Conservation (phyloP, 1,139 yeast genomes). For the Tardiomyces blankii region DNA sequence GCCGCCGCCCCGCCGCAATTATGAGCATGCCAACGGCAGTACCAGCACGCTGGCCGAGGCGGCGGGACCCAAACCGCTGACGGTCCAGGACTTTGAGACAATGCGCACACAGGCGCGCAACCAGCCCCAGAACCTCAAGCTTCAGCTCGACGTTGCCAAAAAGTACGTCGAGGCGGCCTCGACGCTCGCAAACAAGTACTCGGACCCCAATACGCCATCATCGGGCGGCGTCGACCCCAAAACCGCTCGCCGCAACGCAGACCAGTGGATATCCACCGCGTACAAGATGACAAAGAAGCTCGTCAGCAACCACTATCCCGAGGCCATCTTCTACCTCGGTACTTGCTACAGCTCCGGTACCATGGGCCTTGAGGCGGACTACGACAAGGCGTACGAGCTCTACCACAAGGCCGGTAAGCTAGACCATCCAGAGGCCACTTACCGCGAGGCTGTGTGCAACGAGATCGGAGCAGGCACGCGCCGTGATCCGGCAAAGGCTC, state of each 20-base stretch:
- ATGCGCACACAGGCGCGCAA: constrained; percentile 19
- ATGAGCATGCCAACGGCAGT: background rate
- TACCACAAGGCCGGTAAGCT: constrained; percentile 47
- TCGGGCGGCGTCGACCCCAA: constrained; percentile 25
- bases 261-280: constrained; percentile 45
- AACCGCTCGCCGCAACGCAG: constrained; percentile 39
- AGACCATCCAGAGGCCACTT: constrained; percentile 47
- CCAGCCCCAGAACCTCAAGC: constrained; percentile 20
- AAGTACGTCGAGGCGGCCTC: constrained; percentile 25
- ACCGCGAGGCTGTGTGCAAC: constrained; percentile 55
- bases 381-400: constrained; percentile 45
- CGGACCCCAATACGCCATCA: constrained; percentile 24
- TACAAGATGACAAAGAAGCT: constrained; percentile 46
- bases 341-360: constrained; percentile 48
- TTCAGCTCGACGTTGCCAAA: constrained; percentile 29
- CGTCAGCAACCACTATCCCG: constrained; percentile 31
- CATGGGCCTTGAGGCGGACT: constrained; percentile 43
- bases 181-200: constrained; percentile 19
- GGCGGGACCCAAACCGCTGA: constrained; percentile 10
- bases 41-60: background rate
- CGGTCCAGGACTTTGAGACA: constrained; percentile 21
- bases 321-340: constrained; percentile 48
- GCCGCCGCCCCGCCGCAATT: constrained; percentile 1
- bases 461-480: constrained; percentile 55
- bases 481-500: constrained; percentile 35